These are phyloP conservation scores for Flaveria floridana DNA, from an alignment of 140 eudicot species.

Conservation along the genomic window DNA sequence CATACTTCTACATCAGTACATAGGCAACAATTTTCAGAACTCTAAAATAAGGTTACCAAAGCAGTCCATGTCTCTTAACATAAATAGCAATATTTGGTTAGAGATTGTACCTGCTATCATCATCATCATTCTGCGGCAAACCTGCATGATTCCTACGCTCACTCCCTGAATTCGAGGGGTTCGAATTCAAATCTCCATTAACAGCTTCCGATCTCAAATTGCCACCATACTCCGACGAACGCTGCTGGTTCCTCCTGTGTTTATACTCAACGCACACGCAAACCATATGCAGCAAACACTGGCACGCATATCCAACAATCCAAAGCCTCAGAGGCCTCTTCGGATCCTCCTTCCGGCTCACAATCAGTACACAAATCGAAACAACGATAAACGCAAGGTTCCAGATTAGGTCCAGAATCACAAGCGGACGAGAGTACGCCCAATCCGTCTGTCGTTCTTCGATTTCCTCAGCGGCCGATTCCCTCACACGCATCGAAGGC, in stretches of 20 bases:
- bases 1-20: conserved; percentile 11
- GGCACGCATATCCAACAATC: conserved; percentile 69
- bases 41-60: background rate
- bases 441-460: conserved; percentile 89
- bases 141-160: conserved; percentile 40
- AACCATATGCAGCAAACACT: conserved; percentile 81
- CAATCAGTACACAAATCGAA: conserved; percentile 44
- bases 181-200: conserved; percentile 36
- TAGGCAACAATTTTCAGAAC: conserved; percentile 9
- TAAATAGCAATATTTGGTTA: background rate
- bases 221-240: conserved; percentile 33
- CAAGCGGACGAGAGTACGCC: conserved; percentile 86
- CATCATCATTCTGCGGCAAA: conserved; percentile 48
- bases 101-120: conserved; percentile 57
- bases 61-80: no score
- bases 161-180: conserved; percentile 54
- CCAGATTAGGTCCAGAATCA: conserved; percentile 76
- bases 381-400: conserved; percentile 66
- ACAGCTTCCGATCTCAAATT: conserved; percentile 32
- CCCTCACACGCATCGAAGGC: conserved; percentile 90
- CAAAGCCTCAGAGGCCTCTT: conserved; percentile 69
- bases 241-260: conserved; percentile 52
- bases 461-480: conserved; percentile 78
- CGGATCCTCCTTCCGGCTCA: conserved; percentile 60
- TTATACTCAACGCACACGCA: conserved; percentile 71